Base-by-base conservation (phyloP, 1,284 basidiomycete species). In the Ustilago nuda region DNA sequence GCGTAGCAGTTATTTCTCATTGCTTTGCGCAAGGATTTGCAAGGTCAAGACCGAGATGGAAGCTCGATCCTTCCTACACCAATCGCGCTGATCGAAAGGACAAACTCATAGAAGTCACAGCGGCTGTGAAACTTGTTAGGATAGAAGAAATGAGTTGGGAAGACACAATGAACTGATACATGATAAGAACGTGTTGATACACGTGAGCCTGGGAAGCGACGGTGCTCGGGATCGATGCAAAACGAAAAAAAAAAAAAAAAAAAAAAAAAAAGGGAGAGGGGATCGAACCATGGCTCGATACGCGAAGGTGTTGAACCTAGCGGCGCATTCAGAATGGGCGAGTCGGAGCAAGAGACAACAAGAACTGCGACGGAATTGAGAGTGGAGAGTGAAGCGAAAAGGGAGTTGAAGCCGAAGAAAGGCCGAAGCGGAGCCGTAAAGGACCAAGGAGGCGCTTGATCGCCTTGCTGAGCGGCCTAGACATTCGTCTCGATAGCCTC, bases 261-360 rank as follows among this genome's bases (percentile, higher is more conserved):
- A 15, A 9, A 53, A 35, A 15, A 9, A 53, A 53, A 9, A 53
- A 53, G 32, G 12, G 51, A n/a, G 23, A 36, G 36, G 19, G 37
- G 41, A 3, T 19, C 9, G 30, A 36, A 41, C 27, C n/a, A 58
- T 11, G 36, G 30, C 8, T 3, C 11, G 56, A 58, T 41, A 35
- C 19, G 51, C 55, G 54, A 39, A 61, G 66, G 66, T 62, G 66
- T 61, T 54, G 60, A 62, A 62, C 55, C 66, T 55, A 55, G 8
- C 43, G 35, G 43, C 46, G 35, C 52, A 32, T 36, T 61, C 51
- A 13, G 48, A 17, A 32, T 9, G 8, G n/a, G 8, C 4, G 19
- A 30, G n/a, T 8, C 11, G 39, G 13, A 11, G 45, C 23, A 17
- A 39, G 37, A 17, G 37, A 39, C 11, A 39, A 11, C 37, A 17